These are phyloP conservation scores for Wickerhamomyces kurtzmanii DNA, from an alignment of 805 yeast genomes.

Conservation along the genomic window DNA sequence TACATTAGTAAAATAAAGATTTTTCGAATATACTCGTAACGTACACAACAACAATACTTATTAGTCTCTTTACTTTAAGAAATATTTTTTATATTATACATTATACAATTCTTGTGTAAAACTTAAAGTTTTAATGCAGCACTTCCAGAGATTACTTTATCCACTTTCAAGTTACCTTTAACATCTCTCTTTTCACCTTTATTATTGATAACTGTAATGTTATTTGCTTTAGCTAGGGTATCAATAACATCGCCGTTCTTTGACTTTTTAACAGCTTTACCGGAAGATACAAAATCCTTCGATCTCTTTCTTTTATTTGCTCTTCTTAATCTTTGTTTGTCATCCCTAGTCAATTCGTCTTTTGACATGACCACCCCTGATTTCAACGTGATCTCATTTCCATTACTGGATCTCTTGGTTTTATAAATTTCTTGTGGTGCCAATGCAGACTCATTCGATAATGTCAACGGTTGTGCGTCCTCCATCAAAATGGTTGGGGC, in stretches of 20 bases:
- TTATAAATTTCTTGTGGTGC: slow-evolving; percentile 94
- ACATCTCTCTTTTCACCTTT: slow-evolving; percentile 70
- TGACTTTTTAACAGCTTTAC: slow-evolving; percentile 31
- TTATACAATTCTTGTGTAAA: background rate
- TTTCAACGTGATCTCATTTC: slow-evolving; percentile 57
- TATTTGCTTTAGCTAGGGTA: slow-evolving; percentile 62
- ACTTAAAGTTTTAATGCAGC: slow-evolving; percentile 11
- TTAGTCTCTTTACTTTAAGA: too few relatives aligned
- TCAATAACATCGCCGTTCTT: slow-evolving; percentile 57
- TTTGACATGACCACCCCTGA: slow-evolving; percentile 77
- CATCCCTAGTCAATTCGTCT: slow-evolving; percentile 75
- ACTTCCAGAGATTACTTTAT: slow-evolving; percentile 16
- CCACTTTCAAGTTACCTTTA: slow-evolving; percentile 53
- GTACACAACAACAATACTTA: too few relatives aligned
- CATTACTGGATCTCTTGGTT: slow-evolving; percentile 31
- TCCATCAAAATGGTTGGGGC: slow-evolving; percentile 83
- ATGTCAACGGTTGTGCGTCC: slow-evolving; percentile 88
- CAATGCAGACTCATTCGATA: slow-evolving; percentile 60
- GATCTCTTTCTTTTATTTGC: slow-evolving; percentile 77
- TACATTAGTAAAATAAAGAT: too few relatives aligned
- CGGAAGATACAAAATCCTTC: slow-evolving; percentile 31
- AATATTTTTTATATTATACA: background rate
- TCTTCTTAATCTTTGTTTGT: slow-evolving; percentile 78
- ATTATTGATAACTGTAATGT: slow-evolving; percentile 68
- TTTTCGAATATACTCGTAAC: too few relatives aligned